Conservation (phyloP, 2,329 filamentous ascomycete genomes). For the Pseudogymnoascus sp. region DNA sequence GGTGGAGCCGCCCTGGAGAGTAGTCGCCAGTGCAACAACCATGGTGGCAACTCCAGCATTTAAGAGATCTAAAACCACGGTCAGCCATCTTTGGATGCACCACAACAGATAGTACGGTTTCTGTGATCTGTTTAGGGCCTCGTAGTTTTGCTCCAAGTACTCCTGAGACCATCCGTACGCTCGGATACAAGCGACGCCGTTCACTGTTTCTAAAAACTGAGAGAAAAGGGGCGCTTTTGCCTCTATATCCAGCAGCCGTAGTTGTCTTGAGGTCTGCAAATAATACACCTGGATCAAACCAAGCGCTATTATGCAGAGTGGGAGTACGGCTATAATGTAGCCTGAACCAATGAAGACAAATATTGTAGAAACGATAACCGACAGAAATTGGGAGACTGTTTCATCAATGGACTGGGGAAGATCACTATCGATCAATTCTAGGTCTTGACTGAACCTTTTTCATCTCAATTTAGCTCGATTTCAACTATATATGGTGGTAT, state of each 20-base stretch:
- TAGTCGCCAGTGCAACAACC: conserved; percentile 19
- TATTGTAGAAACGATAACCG: neutral
- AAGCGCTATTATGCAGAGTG: neutral
- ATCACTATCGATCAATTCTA: conserved; percentile 23
- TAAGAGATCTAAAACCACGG: conserved; percentile 31
- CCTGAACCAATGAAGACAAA: neutral
- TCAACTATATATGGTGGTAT: neutral
- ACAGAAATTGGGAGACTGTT: neutral
- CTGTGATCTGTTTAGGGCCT: conserved; percentile 31
- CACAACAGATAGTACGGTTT: conserved; percentile 37
- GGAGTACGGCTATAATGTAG: neutral
- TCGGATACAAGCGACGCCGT: conserved; percentile 34
- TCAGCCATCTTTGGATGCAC: conserved; percentile 37
- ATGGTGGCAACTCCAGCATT: conserved; percentile 31
- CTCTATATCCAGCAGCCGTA: conserved; percentile 39
- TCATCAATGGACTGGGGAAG: conserved; percentile 16
- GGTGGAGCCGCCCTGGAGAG: conserved; percentile 11
- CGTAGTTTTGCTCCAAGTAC: conserved; percentile 30
- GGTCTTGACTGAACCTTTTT: conserved; percentile 37
- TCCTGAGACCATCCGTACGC: conserved; percentile 36
- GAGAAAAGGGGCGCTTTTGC: conserved; percentile 33
- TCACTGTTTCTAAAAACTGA: conserved; percentile 35
- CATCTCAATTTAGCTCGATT: neutral
- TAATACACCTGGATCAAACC: conserved; percentile 30
- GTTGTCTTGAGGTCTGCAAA: conserved; percentile 38